phyloP scores from a whole-genome alignment of 2,329 filamentous ascomycete species.

The Penicillium sp. region DNA sequence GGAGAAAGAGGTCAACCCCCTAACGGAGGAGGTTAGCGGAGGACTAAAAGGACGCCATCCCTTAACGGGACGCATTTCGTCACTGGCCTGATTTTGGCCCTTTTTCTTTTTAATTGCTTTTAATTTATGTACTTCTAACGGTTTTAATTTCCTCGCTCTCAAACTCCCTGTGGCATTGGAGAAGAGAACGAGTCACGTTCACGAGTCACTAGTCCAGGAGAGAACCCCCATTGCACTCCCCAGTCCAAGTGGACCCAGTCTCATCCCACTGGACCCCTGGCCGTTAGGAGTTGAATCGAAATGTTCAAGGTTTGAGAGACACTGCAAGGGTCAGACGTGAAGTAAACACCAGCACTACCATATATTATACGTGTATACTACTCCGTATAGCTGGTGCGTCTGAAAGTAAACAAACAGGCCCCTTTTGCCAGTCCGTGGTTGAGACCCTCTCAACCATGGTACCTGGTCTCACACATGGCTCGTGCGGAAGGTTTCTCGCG shows the following conservation, averaged over 20 bases:
- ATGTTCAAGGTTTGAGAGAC: neutral
- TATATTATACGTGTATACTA: neutral
- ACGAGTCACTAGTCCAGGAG: no score
- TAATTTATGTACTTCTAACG: neutral
- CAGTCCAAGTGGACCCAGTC: neutral
- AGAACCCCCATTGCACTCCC: no score
- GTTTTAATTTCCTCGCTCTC: neutral
- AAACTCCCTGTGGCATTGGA: no score
- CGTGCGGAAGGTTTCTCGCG: neutral
- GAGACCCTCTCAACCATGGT: neutral
- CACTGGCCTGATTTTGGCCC: neutral
- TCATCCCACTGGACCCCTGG: neutral
- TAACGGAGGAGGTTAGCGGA: conserved; percentile 9
- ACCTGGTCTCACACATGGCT: neutral
- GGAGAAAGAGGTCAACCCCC: conserved; percentile 6
- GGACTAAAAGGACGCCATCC: conserved; percentile 4
- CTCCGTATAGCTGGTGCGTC: neutral
- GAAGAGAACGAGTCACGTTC: no score
- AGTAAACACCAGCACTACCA: neutral
- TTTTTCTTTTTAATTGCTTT: neutral
- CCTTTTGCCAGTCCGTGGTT: neutral
- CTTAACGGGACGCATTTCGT: conserved; percentile 12
- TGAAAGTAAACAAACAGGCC: neutral
- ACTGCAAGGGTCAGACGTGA: neutral
- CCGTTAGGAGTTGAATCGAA: neutral